These are phyloP conservation scores for Quercus tomentella DNA, from an alignment of 331 rosid species.

Conservation along the genomic window DNA sequence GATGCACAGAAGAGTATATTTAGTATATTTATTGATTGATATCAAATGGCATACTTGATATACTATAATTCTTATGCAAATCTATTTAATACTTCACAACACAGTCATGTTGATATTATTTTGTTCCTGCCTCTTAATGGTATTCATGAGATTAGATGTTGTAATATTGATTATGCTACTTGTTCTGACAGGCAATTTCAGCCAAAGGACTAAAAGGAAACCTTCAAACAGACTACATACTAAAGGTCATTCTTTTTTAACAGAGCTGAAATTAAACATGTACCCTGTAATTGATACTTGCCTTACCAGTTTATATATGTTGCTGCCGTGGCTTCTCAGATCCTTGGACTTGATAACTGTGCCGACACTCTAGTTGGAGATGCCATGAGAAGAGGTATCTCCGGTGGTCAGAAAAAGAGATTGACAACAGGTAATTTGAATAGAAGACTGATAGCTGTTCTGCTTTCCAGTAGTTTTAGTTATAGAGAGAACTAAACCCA, in stretches of 20 bases:
- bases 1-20: background rate
- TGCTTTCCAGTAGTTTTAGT: background rate
- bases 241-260: conserved; percentile 24
- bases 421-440: conserved; percentile 46
- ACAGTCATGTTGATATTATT: background rate
- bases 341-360: conserved; percentile 64
- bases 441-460: background rate
- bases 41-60: background rate
- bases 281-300: background rate
- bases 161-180: background rate
- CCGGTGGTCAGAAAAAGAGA: conserved; percentile 68
- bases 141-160: background rate
- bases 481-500: background rate
- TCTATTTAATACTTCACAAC: too few species aligned
- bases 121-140: background rate
- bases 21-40: background rate
- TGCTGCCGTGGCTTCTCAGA: conserved; percentile 31
- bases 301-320: background rate
- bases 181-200: conserved; percentile 26
- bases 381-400: conserved; percentile 51
- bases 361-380: conserved; percentile 63
- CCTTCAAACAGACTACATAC: conserved; percentile 33
- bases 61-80: too few species aligned
- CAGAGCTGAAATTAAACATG: background rate
- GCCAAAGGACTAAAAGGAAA: conserved; percentile 22